Evolutionary conservation across 768 basidiomycete genomes (phyloP), one percentile per base, ranked within the genome.

Genomic region (Kwoniella sp.): DNA sequence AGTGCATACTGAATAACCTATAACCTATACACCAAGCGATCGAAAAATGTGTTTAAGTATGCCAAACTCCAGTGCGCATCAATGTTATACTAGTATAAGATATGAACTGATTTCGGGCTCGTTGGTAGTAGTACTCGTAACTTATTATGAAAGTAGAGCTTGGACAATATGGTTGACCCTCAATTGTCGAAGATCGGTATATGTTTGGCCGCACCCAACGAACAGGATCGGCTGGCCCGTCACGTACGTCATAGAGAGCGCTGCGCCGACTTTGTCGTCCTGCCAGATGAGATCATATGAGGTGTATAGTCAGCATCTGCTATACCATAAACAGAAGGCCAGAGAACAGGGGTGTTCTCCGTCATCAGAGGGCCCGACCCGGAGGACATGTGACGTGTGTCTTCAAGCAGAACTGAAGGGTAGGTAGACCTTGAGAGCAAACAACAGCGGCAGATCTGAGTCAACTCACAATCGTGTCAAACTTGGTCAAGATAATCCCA

Each of bases 161-260:
- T 91, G 86, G 15, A 98, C 95, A 63, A 99, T 93, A 73, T 96
- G 96, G 4, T 83, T 86, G 33, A 98, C 95, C 64, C 90, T 84
- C 68, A 99, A 78, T 77, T 95, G 92, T 55, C 92, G 85, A 73
- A 99, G 80, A 81, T 99, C 96, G 30, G 93, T 96, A 80, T 98
- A 99, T 0, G 96, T 99, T 89, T 98, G 93, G 37, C 96, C 96
- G 73, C 92, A 96, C 7, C 96, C 96, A 68, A 99, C 92, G 78
- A 99, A 99, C 24, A 97, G 85, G 81, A 99, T 97, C 19, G 96
- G 95, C 77, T 98, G 94, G 24, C 96, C 95, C 1, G 96, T 98
- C 58, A 97, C 92, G 80, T 96, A 98, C 55, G 95, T 96, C 96
- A 99, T 98, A 2, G 92, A 96, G 56, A 99, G 84, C 9, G 96